Base-by-base conservation (phyloP, 257 asterid genomes). In the Echium plantagineum region DNA sequence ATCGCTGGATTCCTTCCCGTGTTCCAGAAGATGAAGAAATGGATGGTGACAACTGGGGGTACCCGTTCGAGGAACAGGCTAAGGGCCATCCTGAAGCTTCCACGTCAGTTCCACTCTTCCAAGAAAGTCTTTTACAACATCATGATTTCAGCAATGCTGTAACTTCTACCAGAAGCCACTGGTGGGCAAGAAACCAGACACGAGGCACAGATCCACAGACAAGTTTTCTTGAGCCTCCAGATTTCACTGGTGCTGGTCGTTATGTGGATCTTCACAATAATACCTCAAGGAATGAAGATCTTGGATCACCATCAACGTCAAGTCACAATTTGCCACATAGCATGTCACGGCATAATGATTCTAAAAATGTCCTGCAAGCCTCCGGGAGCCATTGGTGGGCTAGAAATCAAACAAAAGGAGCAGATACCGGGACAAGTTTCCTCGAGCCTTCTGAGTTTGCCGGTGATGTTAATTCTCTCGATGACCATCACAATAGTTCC, bases 161-260 rank as follows among this genome's bases (percentile, higher is more conserved):
- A 19, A 72, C 55, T 12, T 66, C 75, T 5, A 77, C 64, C 1
- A 72, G 64, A 77, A 70, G 78, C 66, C 83, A 69, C 6, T 93
- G 97, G 99, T 89, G 97, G 99, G 85, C 77, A 21, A 75, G 96
- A 59, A 54, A 68, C 6, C 60, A 52, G 4, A 65, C 58, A 2
- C 83, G 63, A 20, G 84, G 67, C 35, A 61, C 67, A 5, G 83
- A 55, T 54, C 81, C 73, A 18, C 74, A 62, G 65, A 75, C 97
- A 2, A 93, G 99, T 65, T 93, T 89, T 64, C 71, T 83, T 6
- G 94, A 91, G 69, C 97, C 98, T 38, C 98, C 95, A 2, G 74
- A 72, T 67, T 89, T 82, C 68, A 72, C 15, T 68, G 60, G 15
- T 0, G 66, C 61, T 51, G 60, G 6, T 19, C 28, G 24, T 15